These are phyloP conservation scores for Scleroderma citrinum DNA, from an alignment of 768 basidiomycete genomes.

Conservation along the genomic window DNA sequence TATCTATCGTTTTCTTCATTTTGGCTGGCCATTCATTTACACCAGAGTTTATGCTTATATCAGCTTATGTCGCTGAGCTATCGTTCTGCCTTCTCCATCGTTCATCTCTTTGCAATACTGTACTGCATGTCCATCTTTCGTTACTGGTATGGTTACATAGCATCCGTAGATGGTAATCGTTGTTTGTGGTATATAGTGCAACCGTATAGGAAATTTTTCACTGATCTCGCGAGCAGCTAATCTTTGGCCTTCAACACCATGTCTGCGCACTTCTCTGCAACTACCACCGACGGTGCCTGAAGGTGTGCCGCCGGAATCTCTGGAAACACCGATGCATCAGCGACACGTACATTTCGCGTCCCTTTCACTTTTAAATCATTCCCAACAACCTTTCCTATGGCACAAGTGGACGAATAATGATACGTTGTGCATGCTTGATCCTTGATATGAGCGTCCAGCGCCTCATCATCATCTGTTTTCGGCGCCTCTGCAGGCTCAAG, in stretches of 20 bases:
- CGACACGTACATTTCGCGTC: constrained; percentile 35
- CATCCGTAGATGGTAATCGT: no score
- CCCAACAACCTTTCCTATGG: constrained; percentile 43
- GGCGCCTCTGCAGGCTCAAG: not conserved
- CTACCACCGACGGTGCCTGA: constrained; percentile 28
- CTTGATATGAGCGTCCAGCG: not conserved
- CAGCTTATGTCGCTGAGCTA: no score
- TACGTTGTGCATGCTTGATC: constrained; percentile 21
- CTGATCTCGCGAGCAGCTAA: not conserved
- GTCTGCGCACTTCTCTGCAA: constrained; percentile 37
- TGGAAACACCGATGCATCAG: constrained; percentile 29
- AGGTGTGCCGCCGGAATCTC: constrained; percentile 26
- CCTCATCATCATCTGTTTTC: not conserved
- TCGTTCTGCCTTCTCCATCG: no score
- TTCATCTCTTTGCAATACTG: no score
- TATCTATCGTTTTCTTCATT: no score
- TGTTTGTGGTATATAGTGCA: no score
- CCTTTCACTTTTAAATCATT: constrained; percentile 42
- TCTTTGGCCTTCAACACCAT: constrained; percentile 16
- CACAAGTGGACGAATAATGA: constrained; percentile 33
- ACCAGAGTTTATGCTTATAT: no score
- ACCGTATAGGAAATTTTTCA: no score
- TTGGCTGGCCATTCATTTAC: no score
- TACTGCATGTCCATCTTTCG: no score
- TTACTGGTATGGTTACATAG: no score